Percentiles rank a stretch among this genome's conserved stretches.
Conservation (phyloP, 2,329 filamentous ascomycete genomes). For the Ceratocystis cubensis region DNA sequence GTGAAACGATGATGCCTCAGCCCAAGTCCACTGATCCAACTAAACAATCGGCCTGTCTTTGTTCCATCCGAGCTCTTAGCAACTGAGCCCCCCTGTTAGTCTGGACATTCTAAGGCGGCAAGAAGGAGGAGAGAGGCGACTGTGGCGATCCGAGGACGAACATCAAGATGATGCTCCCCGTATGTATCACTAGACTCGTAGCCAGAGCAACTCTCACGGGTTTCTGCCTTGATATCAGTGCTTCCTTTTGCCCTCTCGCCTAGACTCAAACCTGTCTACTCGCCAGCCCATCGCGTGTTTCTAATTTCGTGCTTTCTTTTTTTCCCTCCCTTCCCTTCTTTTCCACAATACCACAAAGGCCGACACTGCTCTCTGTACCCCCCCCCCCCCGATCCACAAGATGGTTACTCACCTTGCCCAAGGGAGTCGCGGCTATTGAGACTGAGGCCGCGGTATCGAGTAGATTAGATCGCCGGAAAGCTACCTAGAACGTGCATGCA, state of each 20-base stretch:
- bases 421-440: conserved; percentile 18
- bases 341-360: not conserved
- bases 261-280: not conserved
- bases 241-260: not conserved
- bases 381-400: not conserved
- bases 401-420: conserved; percentile 1
- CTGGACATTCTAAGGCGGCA: too few relatives aligned
- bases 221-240: not conserved
- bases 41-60: not conserved
- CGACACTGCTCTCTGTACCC: not conserved
- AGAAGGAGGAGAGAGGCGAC: too few relatives aligned
- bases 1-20: not conserved
- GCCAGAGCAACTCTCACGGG: not conserved
- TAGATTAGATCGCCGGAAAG: conserved; percentile 19
- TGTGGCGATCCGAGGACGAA: not conserved
- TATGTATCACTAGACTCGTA: not conserved
- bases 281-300: too few relatives aligned
- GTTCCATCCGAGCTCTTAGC: not conserved
- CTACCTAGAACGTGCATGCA: not conserved
- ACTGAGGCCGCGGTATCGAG: conserved; percentile 20
- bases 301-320: not conserved
- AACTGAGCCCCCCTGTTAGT: not conserved
- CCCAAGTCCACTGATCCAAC: not conserved
- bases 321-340: not conserved
- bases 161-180: not conserved